Evolutionary conservation across 176 grass and related monocot species (phyloP).

Genomic region (Juncus effusus): DNA sequence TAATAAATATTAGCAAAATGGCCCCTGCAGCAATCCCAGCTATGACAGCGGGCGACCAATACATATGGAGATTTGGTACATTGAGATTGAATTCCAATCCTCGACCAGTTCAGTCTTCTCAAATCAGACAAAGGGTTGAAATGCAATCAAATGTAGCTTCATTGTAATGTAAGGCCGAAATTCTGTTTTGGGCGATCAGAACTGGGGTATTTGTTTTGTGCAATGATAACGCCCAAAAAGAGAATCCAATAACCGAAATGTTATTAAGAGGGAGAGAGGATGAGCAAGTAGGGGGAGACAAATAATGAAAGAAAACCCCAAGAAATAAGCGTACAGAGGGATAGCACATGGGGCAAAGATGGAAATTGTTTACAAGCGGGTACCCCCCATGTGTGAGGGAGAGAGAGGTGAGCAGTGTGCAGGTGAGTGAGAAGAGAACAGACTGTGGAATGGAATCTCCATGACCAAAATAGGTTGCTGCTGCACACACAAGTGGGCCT

Average conservation of each 20-base stretch:
- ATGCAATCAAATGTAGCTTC: slow-evolving; percentile 18
- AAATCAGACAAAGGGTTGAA: slow-evolving; percentile 17
- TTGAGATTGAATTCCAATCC: slow-evolving; percentile 50
- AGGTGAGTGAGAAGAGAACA: slow-evolving; percentile 15
- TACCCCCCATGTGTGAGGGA: slow-evolving; percentile 22
- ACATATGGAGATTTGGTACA: slow-evolving; percentile 69
- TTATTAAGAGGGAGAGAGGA: neutral
- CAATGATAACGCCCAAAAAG: slow-evolving; percentile 15
- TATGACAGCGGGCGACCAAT: slow-evolving; percentile 56
- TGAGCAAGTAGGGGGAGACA: slow-evolving; percentile 22
- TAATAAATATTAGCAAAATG: slow-evolving; percentile 27
- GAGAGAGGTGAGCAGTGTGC: slow-evolving; percentile 13
- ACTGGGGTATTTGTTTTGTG: neutral
- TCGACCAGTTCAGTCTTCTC: neutral
- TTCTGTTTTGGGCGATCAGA: slow-evolving; percentile 15
- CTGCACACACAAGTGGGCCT: slow-evolving; percentile 3
- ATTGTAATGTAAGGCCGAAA: slow-evolving; percentile 20
- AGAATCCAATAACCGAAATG: slow-evolving; percentile 19
- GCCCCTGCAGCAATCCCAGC: slow-evolving; percentile 47
- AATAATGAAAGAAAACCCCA: slow-evolving; percentile 12
- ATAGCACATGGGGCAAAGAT: slow-evolving; percentile 16
- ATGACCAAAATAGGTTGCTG: slow-evolving; percentile 27
- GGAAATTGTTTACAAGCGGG: slow-evolving; percentile 15
- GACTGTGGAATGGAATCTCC: slow-evolving; percentile 40
- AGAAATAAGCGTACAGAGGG: slow-evolving; percentile 24